Evolutionary conservation across 2,329 filamentous ascomycete species (phyloP).

Genomic region (Diaporthe helianthi): DNA sequence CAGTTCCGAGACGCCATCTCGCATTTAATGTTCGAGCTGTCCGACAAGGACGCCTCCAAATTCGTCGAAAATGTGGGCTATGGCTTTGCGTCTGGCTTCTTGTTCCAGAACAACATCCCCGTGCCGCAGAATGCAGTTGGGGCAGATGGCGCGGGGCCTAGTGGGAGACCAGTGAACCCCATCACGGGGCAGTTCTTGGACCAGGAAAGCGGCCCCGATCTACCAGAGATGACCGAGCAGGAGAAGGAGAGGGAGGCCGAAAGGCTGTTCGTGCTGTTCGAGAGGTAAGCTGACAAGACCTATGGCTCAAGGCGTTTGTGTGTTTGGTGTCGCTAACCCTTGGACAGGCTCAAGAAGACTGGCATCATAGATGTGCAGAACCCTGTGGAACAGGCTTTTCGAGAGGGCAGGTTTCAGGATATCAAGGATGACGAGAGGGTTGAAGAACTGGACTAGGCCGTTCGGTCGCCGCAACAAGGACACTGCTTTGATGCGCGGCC

Average conservation of each 20-base stretch:
- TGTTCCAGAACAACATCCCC: conserved; percentile 83
- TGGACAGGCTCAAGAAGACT: conserved; percentile 67
- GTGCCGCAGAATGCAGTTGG: conserved; percentile 73
- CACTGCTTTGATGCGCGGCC: conserved; percentile 24
- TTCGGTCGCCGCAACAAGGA: not conserved
- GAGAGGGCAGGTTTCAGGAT: conserved; percentile 75
- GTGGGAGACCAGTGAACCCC: conserved; percentile 70
- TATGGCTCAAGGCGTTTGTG: not conserved
- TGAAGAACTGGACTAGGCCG: conserved; percentile 49
- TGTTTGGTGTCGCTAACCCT: conserved; percentile 34
- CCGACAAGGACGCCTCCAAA: conserved; percentile 76
- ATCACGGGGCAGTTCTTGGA: conserved; percentile 86
- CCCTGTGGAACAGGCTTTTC: conserved; percentile 73
- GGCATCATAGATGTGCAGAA: conserved; percentile 82
- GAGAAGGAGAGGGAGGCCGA: conserved; percentile 95
- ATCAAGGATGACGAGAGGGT: conserved; percentile 64
- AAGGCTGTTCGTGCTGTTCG: conserved; percentile 87
- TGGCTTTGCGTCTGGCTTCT: conserved; percentile 88
- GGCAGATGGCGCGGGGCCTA: conserved; percentile 47
- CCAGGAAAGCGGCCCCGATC: conserved; percentile 64
- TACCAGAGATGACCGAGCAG: conserved; percentile 82
- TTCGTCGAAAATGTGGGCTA: conserved; percentile 95
- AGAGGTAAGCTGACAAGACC: conserved; percentile 64
- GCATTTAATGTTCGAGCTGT: conserved; percentile 85
- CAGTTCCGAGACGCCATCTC: conserved; percentile 78